Evolutionary conservation across 805 yeast genomes (phyloP).

Genomic region (Candida sphagnicola): DNA sequence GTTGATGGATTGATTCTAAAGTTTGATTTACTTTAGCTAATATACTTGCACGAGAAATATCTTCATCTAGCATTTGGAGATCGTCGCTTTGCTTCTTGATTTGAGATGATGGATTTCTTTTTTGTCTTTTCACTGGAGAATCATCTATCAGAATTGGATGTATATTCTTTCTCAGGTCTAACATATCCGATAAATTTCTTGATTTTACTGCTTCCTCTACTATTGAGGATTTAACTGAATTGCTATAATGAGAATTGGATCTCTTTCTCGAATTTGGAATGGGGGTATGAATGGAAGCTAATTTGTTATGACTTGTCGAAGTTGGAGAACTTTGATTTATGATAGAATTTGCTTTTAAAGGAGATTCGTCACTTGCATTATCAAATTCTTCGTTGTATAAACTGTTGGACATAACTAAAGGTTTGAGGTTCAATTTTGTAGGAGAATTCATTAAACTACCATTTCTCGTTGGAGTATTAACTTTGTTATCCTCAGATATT

Average conservation of each 20-base stretch:
- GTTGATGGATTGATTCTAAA: slow-evolving; percentile 12
- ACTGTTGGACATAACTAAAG: background rate
- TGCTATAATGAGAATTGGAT: background rate
- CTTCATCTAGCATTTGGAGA: slow-evolving; percentile 3
- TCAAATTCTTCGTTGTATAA: background rate
- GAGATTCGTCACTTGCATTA: slow-evolving; percentile 1
- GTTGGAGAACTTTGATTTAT: background rate
- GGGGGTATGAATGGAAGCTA: background rate
- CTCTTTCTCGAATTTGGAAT: background rate
- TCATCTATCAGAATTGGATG: background rate
- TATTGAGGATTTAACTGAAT: background rate
- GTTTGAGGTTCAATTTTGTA: slow-evolving; percentile 1
- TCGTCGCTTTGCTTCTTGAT: background rate
- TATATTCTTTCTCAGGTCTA: too few relatives aligned
- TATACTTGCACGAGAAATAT: slow-evolving; percentile 16
- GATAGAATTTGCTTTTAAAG: background rate
- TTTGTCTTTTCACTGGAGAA: background rate
- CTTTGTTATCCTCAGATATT: slow-evolving; percentile 3
- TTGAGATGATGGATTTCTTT: background rate
- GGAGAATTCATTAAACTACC: slow-evolving; percentile 1
- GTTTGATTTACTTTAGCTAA: slow-evolving; percentile 23
- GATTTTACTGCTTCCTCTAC: too few relatives aligned
- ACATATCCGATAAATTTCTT: too few relatives aligned
- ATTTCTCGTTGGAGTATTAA: background rate
- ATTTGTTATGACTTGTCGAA: background rate